phyloP scores from a whole-genome alignment of 768 basidiomycete species.

The Saitozyma sp. region DNA sequence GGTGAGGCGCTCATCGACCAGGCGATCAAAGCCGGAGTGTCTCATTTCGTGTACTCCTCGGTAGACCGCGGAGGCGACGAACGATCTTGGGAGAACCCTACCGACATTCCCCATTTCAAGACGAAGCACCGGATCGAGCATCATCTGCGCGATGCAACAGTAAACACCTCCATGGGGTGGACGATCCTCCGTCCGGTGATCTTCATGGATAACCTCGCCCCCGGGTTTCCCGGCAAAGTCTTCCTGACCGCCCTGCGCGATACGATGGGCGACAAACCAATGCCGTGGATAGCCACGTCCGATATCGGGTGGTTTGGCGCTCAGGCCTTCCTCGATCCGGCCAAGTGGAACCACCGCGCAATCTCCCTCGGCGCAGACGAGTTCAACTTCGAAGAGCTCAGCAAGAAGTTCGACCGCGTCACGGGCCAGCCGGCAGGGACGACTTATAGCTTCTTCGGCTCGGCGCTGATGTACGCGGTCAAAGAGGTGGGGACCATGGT shows the following conservation, averaged over 20 bases:
- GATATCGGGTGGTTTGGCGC: slow-evolving; percentile 43
- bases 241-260: slow-evolving; percentile 22
- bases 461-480: no score
- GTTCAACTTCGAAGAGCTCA: not conserved
- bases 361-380: not conserved
- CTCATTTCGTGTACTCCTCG: slow-evolving; percentile 52
- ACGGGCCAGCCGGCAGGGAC: no score
- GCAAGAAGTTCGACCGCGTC: not conserved
- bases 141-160: slow-evolving; percentile 53
- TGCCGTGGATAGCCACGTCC: slow-evolving; percentile 31
- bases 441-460: no score
- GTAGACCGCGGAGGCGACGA: slow-evolving; percentile 27
- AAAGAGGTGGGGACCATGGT: no score
- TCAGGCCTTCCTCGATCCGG: slow-evolving; percentile 33
- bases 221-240: slow-evolving; percentile 25
- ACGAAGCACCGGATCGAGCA: slow-evolving; percentile 52
- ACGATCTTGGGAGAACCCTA: slow-evolving; percentile 10
- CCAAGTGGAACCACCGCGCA: not conserved
- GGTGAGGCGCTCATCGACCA: slow-evolving; percentile 51
- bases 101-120: slow-evolving; percentile 42
- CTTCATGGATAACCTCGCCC: slow-evolving; percentile 43
- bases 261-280: slow-evolving; percentile 9
- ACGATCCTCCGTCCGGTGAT: slow-evolving; percentile 52
- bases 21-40: slow-evolving; percentile 49
- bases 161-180: slow-evolving; percentile 34